These are phyloP conservation scores for Phaeosphaeria sp. DNA, from an alignment of 2,329 filamentous ascomycete genomes.

Conservation along the genomic window DNA sequence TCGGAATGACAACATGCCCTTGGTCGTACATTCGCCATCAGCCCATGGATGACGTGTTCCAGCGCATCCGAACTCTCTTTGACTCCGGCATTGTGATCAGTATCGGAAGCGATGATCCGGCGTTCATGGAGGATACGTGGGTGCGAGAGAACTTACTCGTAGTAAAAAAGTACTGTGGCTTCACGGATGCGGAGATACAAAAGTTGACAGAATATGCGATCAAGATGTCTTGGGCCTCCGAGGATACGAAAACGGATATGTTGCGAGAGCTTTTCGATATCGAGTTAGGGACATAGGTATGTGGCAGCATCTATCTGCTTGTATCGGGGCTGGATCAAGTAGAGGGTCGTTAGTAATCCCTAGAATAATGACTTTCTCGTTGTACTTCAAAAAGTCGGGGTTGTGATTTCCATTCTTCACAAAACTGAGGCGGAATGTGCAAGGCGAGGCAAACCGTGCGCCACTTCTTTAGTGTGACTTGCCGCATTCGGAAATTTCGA, in stretches of 20 bases:
- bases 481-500: neutral
- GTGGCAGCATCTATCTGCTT: too few relatives aligned
- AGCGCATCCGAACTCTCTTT: conserved; percentile 50
- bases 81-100: conserved; percentile 43
- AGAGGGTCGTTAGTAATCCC: too few relatives aligned
- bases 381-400: too few relatives aligned
- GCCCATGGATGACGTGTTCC: conserved; percentile 28
- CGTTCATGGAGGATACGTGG: conserved; percentile 60
- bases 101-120: conserved; percentile 51
- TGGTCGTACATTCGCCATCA: conserved; percentile 54
- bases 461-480: neutral
- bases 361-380: too few relatives aligned
- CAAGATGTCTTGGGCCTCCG: conserved; percentile 56
- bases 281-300: neutral
- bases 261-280: neutral
- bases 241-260: conserved; percentile 15
- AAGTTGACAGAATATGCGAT: conserved; percentile 52
- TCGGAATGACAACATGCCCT: conserved; percentile 53
- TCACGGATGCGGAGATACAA: conserved; percentile 53
- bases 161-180: conserved; percentile 49
- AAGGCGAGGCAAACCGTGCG: neutral
- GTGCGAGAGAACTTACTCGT: conserved; percentile 56
- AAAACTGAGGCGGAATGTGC: too few relatives aligned
- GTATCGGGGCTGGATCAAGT: too few relatives aligned
- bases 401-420: too few relatives aligned